These are phyloP conservation scores for Aspergillus conjunctus DNA, from an alignment of 495 filamentous ascomycete species.

Conservation along the genomic window DNA sequence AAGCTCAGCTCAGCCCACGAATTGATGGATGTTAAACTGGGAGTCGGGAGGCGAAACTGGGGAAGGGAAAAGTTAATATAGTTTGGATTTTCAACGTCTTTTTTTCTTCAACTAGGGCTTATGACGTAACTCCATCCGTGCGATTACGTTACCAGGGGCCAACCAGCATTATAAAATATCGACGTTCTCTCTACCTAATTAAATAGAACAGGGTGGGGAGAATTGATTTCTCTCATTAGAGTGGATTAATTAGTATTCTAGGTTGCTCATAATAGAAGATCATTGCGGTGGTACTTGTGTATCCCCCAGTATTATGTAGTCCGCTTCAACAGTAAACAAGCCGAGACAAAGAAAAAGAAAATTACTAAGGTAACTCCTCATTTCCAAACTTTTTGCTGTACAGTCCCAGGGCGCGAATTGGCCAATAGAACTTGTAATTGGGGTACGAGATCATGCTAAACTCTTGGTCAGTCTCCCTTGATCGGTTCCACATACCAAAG, in stretches of 20 bases:
- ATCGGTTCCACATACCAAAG: conserved; percentile 16
- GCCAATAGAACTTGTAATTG: conserved; percentile 98
- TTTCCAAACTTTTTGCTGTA: conserved; percentile 78
- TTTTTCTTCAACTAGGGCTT: conserved; percentile 15
- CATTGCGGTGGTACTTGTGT: too few relatives aligned
- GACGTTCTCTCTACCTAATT: too few relatives aligned
- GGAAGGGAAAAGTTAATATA: conserved; percentile 15
- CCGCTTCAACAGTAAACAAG: too few relatives aligned
- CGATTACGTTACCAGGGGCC: conserved; percentile 4
- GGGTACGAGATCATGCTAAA: conserved; percentile 95
- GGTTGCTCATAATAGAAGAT: too few relatives aligned
- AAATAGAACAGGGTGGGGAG: too few relatives aligned
- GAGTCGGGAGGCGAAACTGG: conserved; percentile 5
- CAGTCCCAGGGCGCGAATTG: conserved; percentile 90
- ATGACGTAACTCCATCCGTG: conserved; percentile 13
- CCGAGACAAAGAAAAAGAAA: not conserved
- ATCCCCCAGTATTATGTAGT: too few relatives aligned
- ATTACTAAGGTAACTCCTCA: conserved; percentile 46
- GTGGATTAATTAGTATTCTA: too few relatives aligned
- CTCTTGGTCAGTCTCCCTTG: conserved; percentile 69
- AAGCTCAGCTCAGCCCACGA: not conserved
- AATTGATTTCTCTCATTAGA: too few relatives aligned
- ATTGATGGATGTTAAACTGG: not conserved
- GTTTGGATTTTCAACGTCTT: not conserved
- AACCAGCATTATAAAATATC: too few relatives aligned